Percentiles rank a stretch among this genome's conserved stretches.
These are phyloP conservation scores for Solanum medicagineum DNA, from an alignment of 257 asterid genomes.

Conservation along the genomic window DNA sequence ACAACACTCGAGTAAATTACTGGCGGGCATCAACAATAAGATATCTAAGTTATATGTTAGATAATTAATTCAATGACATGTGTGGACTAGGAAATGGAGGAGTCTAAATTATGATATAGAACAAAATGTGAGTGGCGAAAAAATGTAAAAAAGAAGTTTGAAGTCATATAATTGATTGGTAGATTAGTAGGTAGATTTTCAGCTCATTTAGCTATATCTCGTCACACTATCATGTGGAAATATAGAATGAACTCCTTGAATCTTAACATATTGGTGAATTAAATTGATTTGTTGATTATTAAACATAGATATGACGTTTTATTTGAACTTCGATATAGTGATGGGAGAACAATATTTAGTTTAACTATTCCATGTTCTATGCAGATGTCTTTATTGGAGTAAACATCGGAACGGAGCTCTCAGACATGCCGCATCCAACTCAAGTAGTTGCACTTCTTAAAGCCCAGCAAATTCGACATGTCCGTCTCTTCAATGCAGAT, in stretches of 20 bases:
- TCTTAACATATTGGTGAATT: not conserved
- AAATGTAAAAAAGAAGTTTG: not conserved
- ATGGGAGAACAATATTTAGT: not conserved
- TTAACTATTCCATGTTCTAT: not conserved
- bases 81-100: not conserved
- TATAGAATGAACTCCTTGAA: not conserved
- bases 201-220: not conserved
- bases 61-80: not conserved
- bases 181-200: not conserved
- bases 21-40: not conserved
- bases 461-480: constrained; percentile 53
- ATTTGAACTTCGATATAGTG: not conserved
- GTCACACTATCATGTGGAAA: not conserved
- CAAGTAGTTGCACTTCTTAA: constrained; percentile 78
- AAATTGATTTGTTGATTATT: not conserved
- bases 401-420: constrained; percentile 66
- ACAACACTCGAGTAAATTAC: not conserved
- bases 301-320: not conserved
- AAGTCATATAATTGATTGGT: not conserved
- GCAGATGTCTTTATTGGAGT: constrained; percentile 66
- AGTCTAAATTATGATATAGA: not conserved
- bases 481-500: constrained; percentile 59
- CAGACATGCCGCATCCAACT: constrained; percentile 85
- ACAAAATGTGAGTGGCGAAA: not conserved
- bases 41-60: not conserved